Evolutionary conservation across 2,329 filamentous ascomycete genomes (phyloP), one percentile per base, ranked within the genome.

Genomic region (Aspergillus luchuensis): DNA sequence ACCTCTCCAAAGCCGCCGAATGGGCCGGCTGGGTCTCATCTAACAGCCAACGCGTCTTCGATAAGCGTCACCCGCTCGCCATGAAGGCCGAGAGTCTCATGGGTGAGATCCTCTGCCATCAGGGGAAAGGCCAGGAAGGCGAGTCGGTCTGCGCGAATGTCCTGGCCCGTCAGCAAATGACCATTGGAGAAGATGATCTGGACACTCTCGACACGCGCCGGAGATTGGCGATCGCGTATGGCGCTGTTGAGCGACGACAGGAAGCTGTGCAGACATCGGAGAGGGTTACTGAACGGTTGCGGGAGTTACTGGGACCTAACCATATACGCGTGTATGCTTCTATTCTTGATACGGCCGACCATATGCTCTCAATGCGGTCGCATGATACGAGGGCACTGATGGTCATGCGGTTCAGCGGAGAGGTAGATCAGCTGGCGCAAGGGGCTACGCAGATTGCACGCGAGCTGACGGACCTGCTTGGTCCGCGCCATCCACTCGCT

Each of bases 91-190:
- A 74, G 56, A 69, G 69, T 48, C 60, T 74, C 30, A 67, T 67
- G 51, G 69, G 65, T n/a, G 71, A 74, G 21, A 61, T 73, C 8
- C 51, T 73, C 11, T 65, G 60, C 30, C 65, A 64, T 1, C 63
- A 67, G 15, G 72, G 71, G 8, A 68, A 68, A 13, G 59, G 65
- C 15, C 66, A 71, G 36, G 71, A 73, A 38, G 67, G 69, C 0
- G 70, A 74, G 56, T 73, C 71, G 0, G 61, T 73, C 15, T 71
- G 69, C 17, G 69, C 72, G 17, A 73, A 74, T 8, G 68, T 73
- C 2, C 63, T 74, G 2, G 72, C 72, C 1, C 70, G 71, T 5
- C 72, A 74, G 38, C 72, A 74, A 47, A 74, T 74, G 65, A 68
- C 61, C 8, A 69, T 74, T 19, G 72, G 72, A 13, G 72, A 74